Evolutionary conservation across 257 asterid genomes (phyloP).

Genomic region (Gardenia jasminoides): DNA sequence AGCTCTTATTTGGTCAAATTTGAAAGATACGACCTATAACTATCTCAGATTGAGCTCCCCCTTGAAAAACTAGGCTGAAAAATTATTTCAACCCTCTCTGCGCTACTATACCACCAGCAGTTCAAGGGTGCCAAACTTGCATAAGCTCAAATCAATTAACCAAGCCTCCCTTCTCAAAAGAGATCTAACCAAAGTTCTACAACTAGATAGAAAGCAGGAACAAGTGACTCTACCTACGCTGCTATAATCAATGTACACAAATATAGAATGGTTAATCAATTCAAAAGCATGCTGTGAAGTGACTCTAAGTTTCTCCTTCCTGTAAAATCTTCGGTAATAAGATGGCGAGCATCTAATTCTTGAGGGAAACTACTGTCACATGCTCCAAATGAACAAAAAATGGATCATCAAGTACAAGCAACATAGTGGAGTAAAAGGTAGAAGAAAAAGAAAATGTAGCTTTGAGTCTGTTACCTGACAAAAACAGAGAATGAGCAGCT

Average conservation of each 20-base stretch:
- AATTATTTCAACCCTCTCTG: neutral
- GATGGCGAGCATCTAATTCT: neutral
- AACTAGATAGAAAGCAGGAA: neutral
- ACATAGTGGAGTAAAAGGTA: neutral
- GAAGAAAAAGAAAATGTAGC: neutral
- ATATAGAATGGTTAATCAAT: neutral
- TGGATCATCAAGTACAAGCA: neutral
- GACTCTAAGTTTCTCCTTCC: neutral
- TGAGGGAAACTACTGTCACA: neutral
- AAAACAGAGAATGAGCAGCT: constrained; percentile 43
- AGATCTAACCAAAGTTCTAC: neutral
- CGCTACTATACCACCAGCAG: neutral
- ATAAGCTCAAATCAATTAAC: neutral
- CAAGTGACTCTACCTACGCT: neutral
- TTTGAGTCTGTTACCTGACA: neutral
- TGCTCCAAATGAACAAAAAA: neutral
- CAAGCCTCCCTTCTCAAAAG: neutral
- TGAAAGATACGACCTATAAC: too few relatives aligned
- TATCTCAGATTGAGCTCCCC: neutral
- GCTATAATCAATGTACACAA: too few relatives aligned
- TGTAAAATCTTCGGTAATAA: neutral
- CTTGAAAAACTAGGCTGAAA: neutral
- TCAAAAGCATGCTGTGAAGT: neutral
- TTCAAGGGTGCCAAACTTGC: neutral
- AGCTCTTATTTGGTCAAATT: neutral